Base-by-base conservation (phyloP, 768 basidiomycete genomes). In the Royoungia palumana region DNA sequence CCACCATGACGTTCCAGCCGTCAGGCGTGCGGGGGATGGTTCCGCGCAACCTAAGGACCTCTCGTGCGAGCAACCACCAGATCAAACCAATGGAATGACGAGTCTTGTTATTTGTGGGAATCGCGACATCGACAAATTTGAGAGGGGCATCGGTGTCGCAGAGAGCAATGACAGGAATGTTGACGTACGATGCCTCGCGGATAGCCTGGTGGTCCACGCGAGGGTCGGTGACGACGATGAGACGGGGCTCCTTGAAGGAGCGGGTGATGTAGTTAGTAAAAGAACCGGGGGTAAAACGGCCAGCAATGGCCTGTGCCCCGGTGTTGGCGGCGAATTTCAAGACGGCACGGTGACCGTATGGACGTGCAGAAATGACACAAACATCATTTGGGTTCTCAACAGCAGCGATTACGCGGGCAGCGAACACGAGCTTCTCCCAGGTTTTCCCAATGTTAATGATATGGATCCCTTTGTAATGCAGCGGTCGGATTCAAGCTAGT, bases 251-350 rank as follows among this genome's bases (percentile, higher is more conserved):
- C 79, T 97, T 98, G 89, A 98, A 99, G 52, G 94, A 96, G 65
- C 91, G 92, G 61, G 93, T 96, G 80, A 95, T 95, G 80, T 97
- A 97, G 79, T 99, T 99, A 69, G 96, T 98, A 78, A 98, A 96
- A 59, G 84, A 88, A 79, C 95, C 95, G 63, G 95, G 95, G 57
- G 95, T 98, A 79, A 99, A 98, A 64, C 96, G 92, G 64, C 96
- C 96, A 50, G 96, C 96, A 68, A 99, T 98, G 54, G 96, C 92
- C 71, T 95, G 91, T 40, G 95, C 96, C 58, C 96, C 96, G 54
- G 94, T 97, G 81, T 94, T 94, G 68, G 92, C 84, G 51, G 94
- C 95, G 72, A 81, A 98, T 78, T 99, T 99, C 75, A 99, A 85
- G 72, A 99, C 96, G 46, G 92, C 96, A 70, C 96, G 93, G 78